Percentiles rank a stretch among this genome's conserved stretches.
phyloP scores from a whole-genome alignment of 768 basidiomycete species.

The Peribolospora baueri region DNA sequence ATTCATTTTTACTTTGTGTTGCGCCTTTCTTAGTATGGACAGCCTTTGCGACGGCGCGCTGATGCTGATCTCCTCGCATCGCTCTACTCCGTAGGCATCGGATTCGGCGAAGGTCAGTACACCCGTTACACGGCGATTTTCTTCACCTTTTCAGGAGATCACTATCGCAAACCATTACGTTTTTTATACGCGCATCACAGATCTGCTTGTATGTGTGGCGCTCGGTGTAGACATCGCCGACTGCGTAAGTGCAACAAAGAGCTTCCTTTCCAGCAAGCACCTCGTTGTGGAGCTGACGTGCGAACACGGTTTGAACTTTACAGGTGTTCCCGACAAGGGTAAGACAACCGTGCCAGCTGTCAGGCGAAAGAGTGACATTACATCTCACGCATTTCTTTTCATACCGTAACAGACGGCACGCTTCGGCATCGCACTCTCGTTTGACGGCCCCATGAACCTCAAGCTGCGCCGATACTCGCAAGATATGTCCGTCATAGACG shows the following conservation, averaged over 20 bases:
- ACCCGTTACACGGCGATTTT: not conserved
- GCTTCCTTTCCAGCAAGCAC: too few relatives aligned
- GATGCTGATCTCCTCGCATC: too few relatives aligned
- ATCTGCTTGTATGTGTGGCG: constrained; percentile 70
- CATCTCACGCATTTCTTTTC: not conserved
- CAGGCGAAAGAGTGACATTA: too few relatives aligned
- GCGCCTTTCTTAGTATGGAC: too few relatives aligned
- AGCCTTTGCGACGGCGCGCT: too few relatives aligned
- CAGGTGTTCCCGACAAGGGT: constrained; percentile 34
- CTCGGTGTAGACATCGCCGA: constrained; percentile 90
- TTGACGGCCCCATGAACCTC: constrained; percentile 56
- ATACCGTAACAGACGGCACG: constrained; percentile 17
- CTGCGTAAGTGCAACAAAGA: constrained; percentile 61
- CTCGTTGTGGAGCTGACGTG: too few relatives aligned
- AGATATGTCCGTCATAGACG: constrained; percentile 49
- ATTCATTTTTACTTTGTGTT: too few relatives aligned
- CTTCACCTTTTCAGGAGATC: not conserved
- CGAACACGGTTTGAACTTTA: too few relatives aligned
- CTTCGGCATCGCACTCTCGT: constrained; percentile 70
- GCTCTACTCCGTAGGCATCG: constrained; percentile 39
- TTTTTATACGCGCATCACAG: constrained; percentile 20
- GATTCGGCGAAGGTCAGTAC: constrained; percentile 57
- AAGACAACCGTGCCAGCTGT: not conserved
- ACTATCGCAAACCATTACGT: not conserved
- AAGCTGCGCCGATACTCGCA: constrained; percentile 43